Evolutionary conservation across 2,329 filamentous ascomycete species (phyloP).

Genomic region (Colletotrichum siamense): DNA sequence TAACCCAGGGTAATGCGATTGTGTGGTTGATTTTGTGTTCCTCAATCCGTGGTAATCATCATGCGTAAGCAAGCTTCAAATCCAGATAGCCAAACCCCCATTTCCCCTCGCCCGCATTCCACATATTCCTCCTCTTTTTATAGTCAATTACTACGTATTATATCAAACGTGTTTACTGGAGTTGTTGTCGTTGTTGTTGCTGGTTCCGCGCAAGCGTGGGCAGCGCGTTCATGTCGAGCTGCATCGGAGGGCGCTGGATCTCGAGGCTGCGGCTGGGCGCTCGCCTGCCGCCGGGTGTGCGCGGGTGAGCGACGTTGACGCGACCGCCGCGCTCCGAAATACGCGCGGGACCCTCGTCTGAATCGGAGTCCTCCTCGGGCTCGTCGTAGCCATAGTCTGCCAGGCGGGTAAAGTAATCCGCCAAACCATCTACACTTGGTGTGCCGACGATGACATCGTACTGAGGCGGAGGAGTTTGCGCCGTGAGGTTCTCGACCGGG

Average conservation of each 20-base stretch:
- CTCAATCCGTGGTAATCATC: background rate
- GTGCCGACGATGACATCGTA: conserved; percentile 82
- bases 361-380: conserved; percentile 49
- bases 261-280: conserved; percentile 64
- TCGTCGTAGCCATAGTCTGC: conserved; percentile 69
- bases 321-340: conserved; percentile 57
- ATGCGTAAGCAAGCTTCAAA: background rate
- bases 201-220: background rate
- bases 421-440: conserved; percentile 70
- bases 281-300: conserved; percentile 57
- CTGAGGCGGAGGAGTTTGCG: conserved; percentile 82
- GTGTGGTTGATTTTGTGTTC: background rate
- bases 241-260: conserved; percentile 49
- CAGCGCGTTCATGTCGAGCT: conserved; percentile 34
- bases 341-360: conserved; percentile 49
- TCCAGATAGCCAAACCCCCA: background rate
- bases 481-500: conserved; percentile 42
- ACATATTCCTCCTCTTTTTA: background rate
- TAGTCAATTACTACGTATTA: background rate
- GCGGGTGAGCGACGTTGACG: conserved; percentile 63
- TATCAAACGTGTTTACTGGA: background rate
- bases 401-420: conserved; percentile 86
- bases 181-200: background rate
- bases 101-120: background rate
- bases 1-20: background rate